Percentiles rank a stretch among this genome's conserved stretches.
Conservation (phyloP, 257 asterid species). For the Plantago ovata region DNA sequence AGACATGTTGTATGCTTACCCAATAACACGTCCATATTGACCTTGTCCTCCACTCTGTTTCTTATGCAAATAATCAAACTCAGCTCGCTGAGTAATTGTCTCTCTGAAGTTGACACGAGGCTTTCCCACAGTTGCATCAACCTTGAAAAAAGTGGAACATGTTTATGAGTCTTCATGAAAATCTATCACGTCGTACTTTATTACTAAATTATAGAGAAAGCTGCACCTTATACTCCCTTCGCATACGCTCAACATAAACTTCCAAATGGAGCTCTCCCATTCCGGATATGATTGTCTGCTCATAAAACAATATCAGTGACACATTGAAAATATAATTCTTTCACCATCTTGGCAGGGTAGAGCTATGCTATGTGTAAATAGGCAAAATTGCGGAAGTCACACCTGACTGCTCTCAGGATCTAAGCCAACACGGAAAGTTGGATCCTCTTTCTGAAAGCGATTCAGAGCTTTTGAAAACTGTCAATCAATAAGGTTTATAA, state of each 20-base stretch:
- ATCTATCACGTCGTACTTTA: conserved; percentile 10
- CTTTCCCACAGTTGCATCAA: conserved; percentile 91
- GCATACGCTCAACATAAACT: conserved; percentile 95
- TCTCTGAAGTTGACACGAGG: conserved; percentile 99
- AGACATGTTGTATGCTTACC: conserved; percentile 42
- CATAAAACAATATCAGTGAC: conserved; percentile 31
- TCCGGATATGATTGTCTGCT: conserved; percentile 95
- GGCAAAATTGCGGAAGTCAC: conserved; percentile 17
- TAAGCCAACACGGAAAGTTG: conserved; percentile 95
- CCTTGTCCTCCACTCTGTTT: conserved; percentile 99
- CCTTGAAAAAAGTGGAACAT: conserved; percentile 44
- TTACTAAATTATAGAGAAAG: conserved; percentile 5
- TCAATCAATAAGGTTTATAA: conserved; percentile 22
- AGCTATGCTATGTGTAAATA: conserved; percentile 6
- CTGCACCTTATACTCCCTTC: conserved; percentile 91
- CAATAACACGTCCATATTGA: conserved; percentile 93
- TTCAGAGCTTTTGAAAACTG: conserved; percentile 99
- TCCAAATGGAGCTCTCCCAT: conserved; percentile 99
- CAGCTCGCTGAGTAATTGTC: conserved; percentile 87
- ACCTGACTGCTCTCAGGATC: conserved; percentile 98
- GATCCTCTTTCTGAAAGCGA: conserved; percentile 97
- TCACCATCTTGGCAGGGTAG: not conserved
- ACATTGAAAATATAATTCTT: conserved; percentile 13
- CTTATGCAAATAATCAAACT: conserved; percentile 93
- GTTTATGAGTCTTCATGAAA: conserved; percentile 16